Evolutionary conservation across 495 filamentous ascomycete genomes (phyloP), one percentile per base, ranked within the genome.

Genomic region (Hypoxylon perforatum): DNA sequence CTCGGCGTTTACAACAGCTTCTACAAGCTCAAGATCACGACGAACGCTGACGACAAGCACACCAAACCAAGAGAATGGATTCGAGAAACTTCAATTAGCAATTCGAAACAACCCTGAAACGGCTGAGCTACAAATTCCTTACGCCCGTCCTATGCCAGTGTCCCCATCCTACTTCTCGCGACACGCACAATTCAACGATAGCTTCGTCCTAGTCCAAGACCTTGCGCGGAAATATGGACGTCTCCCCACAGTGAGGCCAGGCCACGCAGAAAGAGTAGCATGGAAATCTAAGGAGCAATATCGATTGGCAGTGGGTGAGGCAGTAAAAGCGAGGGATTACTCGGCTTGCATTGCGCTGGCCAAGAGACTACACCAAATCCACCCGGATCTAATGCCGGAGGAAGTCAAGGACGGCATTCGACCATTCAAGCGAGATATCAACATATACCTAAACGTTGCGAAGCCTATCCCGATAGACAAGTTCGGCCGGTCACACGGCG

Each of bases 81-180:
- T 57, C 0, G 18, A 42, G 49, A 57, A 49, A 39, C 61, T 72
- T 50, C 48, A 68, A 58, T 57, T 41, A 14, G 61, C 70, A 19
- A 19, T 72, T 25, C 58, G 41, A 57, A 68, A 21, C 15, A 63
- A 58, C 22, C 9, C 36, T 19, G 64, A 60, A 12, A 65, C 71
- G 18, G 46, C 55, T 19, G 59, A 63, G 19, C n/a, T 72, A 15
- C 39, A 73, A 8, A 44, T 72, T 17, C 6, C 49, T 15, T 63
- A 74, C 55, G 87, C 91, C 57, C 91, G 95, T 53, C 80, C 96
- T 22, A 80, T 96, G 35, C 95, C 95, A 15, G 83, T 85, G 0
- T 97, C 95, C 7, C 90, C 92, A 1, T 92, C 94, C 46, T 99
- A 98, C 80, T 99, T 98, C 84, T 94, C 92, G 63, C 90, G 88